Percentiles rank a stretch among this genome's conserved stretches.
Conservation (phyloP, 2,329 filamentous ascomycete genomes). For the Fusarium sp. region DNA sequence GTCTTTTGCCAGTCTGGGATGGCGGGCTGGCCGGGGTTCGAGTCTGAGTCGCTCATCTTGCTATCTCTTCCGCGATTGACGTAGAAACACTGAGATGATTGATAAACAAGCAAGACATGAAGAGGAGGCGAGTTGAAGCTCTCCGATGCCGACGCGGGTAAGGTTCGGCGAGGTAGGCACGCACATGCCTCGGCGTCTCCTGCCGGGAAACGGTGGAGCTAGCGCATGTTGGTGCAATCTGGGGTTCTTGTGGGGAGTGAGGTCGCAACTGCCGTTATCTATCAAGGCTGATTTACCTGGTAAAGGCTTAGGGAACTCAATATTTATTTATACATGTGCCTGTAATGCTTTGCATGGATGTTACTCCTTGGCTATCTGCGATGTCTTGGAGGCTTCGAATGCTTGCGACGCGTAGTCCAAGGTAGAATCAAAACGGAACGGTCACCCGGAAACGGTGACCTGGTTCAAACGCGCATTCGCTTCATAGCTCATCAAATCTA, state of each 20-base stretch:
- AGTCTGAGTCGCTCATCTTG: constrained; percentile 49
- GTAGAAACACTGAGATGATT: background rate
- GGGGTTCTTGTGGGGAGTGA: constrained; percentile 21
- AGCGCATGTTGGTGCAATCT: constrained; percentile 5
- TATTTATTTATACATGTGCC: background rate
- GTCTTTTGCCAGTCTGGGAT: constrained; percentile 48
- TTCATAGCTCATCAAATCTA: constrained; percentile 29
- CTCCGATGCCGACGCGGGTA: constrained; percentile 33
- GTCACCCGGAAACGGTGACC: constrained; percentile 18
- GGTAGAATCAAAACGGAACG: constrained; percentile 17
- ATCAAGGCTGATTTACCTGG: background rate
- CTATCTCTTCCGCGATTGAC: background rate
- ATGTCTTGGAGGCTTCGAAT: background rate
- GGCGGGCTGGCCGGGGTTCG: constrained; percentile 35
- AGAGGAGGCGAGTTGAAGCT: constrained; percentile 9
- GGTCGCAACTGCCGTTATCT: background rate
- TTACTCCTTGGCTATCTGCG: background rate
- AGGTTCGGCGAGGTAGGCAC: constrained; percentile 35
- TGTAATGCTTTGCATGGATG: background rate
- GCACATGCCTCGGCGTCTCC: constrained; percentile 43
- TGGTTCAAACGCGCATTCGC: constrained; percentile 32
- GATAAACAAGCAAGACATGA: background rate
- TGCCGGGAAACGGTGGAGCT: constrained; percentile 38
- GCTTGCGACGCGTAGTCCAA: background rate
- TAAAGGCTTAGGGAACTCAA: background rate